A percentile compares a stretch with the other conserved stretches of the same genome.
These are phyloP conservation scores for Verticillium zaregamsianum DNA, from an alignment of 2,329 filamentous ascomycete species.

Conservation along the genomic window DNA sequence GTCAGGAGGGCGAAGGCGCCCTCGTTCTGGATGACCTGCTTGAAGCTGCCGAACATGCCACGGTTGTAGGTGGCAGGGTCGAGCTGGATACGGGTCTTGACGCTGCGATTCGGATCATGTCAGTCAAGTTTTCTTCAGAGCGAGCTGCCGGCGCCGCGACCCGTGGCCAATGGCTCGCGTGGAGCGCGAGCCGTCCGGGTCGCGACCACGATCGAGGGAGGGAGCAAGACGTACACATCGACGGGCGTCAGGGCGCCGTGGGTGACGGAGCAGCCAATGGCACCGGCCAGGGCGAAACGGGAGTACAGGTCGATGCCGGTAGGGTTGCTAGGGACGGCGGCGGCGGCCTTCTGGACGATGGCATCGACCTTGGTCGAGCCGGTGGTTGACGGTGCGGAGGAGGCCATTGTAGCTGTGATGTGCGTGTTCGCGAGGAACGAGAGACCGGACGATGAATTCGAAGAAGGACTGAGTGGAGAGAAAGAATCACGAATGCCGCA, in stretches of 20 bases:
- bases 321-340: slow-evolving; percentile 36
- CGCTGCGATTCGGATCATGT: slow-evolving; percentile 45
- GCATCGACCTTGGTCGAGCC: slow-evolving; percentile 41
- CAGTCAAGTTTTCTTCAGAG: background rate
- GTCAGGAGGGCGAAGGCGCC: slow-evolving; percentile 83
- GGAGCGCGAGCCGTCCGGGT: background rate
- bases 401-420: slow-evolving; percentile 36
- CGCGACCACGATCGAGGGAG: background rate
- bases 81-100: slow-evolving; percentile 95
- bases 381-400: slow-evolving; percentile 27
- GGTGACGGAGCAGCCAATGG: slow-evolving; percentile 96
- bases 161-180: background rate
- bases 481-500: slow-evolving; percentile 10
- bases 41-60: slow-evolving; percentile 82
- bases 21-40: slow-evolving; percentile 78
- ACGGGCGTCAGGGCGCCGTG: slow-evolving; percentile 96
- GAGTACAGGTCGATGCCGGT: slow-evolving; percentile 73
- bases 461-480: slow-evolving; percentile 31
- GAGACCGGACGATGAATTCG: slow-evolving; percentile 16
- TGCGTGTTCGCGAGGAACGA: slow-evolving; percentile 6
- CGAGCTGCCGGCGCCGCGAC: background rate
- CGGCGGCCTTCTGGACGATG: slow-evolving; percentile 36
- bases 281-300: slow-evolving; percentile 94
- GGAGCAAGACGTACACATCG: slow-evolving; percentile 82
- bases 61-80: slow-evolving; percentile 86